These are phyloP conservation scores for Aspergillus luchuensis DNA, from an alignment of 2,329 filamentous ascomycete genomes.

Conservation along the genomic window DNA sequence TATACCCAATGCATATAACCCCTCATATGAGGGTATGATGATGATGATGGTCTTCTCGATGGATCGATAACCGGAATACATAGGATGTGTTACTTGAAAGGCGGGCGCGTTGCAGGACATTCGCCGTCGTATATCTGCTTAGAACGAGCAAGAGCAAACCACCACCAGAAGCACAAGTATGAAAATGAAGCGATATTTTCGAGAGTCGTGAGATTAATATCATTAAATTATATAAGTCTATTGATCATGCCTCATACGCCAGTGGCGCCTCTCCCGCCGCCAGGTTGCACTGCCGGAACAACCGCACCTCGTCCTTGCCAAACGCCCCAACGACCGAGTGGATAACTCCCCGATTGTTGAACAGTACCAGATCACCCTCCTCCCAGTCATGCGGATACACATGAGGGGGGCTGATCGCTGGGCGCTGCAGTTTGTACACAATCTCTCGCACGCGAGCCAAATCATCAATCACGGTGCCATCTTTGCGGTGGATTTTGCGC, in stretches of 20 bases:
- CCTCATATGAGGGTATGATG: no score
- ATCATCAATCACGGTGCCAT: conserved; percentile 70
- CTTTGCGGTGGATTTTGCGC: conserved; percentile 65
- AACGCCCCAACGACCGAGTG: conserved; percentile 78
- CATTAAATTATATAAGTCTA: background rate
- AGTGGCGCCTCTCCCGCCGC: conserved; percentile 46
- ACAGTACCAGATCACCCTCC: conserved; percentile 74
- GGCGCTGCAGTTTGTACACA: conserved; percentile 72
- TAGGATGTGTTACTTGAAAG: no score
- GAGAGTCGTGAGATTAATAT: background rate
- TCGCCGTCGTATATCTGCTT: no score
- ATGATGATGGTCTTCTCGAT: no score
- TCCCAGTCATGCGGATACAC: conserved; percentile 79
- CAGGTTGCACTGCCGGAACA: conserved; percentile 79
- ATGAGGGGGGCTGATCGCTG: conserved; percentile 66
- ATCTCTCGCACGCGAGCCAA: conserved; percentile 66
- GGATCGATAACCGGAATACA: no score
- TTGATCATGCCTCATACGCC: background rate
- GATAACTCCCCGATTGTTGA: conserved; percentile 74
- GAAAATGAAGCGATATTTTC: no score
- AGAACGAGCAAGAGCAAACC: no score
- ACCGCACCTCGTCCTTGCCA: conserved; percentile 68
- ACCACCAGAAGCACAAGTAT: no score
- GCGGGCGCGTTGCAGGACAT: no score
- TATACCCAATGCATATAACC: background rate